Conservation (phyloP, 345 rosid genomes). For the Eucalyptus regnans region DNA sequence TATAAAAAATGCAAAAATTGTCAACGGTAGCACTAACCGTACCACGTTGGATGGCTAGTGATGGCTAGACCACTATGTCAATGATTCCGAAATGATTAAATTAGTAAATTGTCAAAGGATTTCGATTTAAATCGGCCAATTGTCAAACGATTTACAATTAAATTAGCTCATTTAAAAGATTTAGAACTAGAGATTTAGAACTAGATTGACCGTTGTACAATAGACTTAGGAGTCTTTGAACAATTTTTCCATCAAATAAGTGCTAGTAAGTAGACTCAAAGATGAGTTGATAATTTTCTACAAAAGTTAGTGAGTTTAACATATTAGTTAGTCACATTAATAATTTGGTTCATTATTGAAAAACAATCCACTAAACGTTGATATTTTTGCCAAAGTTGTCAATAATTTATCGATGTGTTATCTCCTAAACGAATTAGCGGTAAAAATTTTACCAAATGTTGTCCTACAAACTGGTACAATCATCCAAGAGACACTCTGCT, state of each 20-base stretch:
- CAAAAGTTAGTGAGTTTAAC: neutral
- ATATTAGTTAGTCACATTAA: neutral
- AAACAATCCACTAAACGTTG: neutral
- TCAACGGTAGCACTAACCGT: accelerated
- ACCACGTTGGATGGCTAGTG: neutral
- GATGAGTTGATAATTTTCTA: neutral
- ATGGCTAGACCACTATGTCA: no score
- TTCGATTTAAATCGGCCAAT: neutral
- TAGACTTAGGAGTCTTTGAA: neutral
- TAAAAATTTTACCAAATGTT: neutral
- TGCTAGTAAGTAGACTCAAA: neutral
- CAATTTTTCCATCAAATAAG: neutral
- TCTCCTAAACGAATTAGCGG: neutral
- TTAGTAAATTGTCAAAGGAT: no score
- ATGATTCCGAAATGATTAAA: neutral
- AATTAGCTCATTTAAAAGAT: no score
- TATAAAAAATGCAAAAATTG: neutral
- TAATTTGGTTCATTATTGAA: neutral
- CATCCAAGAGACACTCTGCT: neutral
- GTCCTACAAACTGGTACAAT: neutral
- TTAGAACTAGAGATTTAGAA: no score
- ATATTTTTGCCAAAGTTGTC: neutral
- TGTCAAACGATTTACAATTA: no score
- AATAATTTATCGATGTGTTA: no score
- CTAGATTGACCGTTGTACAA: no score